Percentiles rank a stretch among this genome's conserved stretches.
Conservation (phyloP, 2,329 filamentous ascomycete species). For the Cladosporium sp. region DNA sequence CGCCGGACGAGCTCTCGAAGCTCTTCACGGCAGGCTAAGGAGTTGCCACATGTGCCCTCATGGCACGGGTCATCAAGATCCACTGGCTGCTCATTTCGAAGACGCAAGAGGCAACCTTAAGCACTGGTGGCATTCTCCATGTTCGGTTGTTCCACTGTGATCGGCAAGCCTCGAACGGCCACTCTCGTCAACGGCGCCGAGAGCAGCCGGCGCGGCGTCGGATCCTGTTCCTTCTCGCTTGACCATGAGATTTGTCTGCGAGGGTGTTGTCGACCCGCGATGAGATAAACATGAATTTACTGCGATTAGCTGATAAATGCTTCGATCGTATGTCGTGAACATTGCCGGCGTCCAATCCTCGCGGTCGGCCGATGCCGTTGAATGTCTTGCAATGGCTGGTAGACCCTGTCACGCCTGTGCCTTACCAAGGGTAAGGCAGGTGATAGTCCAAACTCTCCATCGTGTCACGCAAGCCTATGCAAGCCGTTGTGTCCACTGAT, state of each 20-base stretch:
- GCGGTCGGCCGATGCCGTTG: too few species aligned
- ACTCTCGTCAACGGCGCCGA: not conserved
- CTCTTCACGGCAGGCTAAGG: not conserved
- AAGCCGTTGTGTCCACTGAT: not conserved
- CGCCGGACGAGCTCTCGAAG: not conserved
- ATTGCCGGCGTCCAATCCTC: too few species aligned
- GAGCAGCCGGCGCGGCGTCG: not conserved
- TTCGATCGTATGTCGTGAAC: too few species aligned
- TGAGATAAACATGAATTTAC: too few species aligned
- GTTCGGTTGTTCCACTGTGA: not conserved
- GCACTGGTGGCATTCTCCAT: not conserved
- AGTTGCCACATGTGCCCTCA: slow-evolving; percentile 1
- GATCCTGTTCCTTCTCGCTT: not conserved
- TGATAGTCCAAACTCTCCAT: not conserved
- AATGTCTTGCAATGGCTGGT: not conserved
- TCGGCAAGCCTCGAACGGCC: not conserved
- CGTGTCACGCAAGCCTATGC: not conserved
- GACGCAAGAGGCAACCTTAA: slow-evolving; percentile 4
- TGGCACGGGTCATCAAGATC: slow-evolving; percentile 1
- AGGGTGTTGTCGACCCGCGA: too few species aligned
- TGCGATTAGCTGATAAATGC: too few species aligned
- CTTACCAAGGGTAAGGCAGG: not conserved
- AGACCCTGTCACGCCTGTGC: not conserved
- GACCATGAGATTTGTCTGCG: too few species aligned
- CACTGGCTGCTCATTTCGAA: not conserved